Evolutionary conservation across 2,329 filamentous ascomycete species (phyloP).

Genomic region (Capronia coronata): DNA sequence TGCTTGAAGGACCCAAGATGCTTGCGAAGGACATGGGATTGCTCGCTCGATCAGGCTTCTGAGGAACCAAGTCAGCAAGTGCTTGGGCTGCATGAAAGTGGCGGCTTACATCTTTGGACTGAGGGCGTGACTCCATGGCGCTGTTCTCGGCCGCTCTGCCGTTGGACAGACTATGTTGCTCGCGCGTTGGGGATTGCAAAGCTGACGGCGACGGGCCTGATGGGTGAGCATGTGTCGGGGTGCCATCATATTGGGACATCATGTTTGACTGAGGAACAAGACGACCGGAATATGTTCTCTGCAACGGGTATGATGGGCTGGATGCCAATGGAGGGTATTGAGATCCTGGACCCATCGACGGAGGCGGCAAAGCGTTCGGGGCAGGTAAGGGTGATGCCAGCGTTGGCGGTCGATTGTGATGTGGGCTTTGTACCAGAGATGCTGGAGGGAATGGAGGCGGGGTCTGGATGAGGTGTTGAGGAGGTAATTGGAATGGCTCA

Average conservation of each 20-base stretch:
- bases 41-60: slow-evolving; percentile 67
- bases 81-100: neutral
- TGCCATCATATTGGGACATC: slow-evolving; percentile 37
- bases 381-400: slow-evolving; percentile 36
- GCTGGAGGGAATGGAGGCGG: slow-evolving; percentile 37
- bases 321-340: slow-evolving; percentile 23
- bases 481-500: slow-evolving; percentile 33
- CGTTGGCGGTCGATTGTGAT: slow-evolving; percentile 34
- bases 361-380: slow-evolving; percentile 23
- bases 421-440: slow-evolving; percentile 37
- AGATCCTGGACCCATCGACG: slow-evolving; percentile 19
- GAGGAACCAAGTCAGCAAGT: slow-evolving; percentile 27
- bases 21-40: slow-evolving; percentile 96
- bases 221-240: slow-evolving; percentile 39
- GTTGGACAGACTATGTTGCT: slow-evolving; percentile 35
- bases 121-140: slow-evolving; percentile 35
- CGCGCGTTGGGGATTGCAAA: slow-evolving; percentile 39
- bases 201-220: slow-evolving; percentile 34
- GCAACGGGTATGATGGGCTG: slow-evolving; percentile 22
- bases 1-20: slow-evolving; percentile 53
- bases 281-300: slow-evolving; percentile 24
- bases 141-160: slow-evolving; percentile 33
- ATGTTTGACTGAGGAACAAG: slow-evolving; percentile 27
- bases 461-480: slow-evolving; percentile 36
- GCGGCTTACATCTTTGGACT: slow-evolving; percentile 35